Percentiles rank a stretch among this genome's conserved stretches.
phyloP scores from a whole-genome alignment of 495 filamentous ascomycete species.

The Pseudoneurospora amorphoporcata region DNA sequence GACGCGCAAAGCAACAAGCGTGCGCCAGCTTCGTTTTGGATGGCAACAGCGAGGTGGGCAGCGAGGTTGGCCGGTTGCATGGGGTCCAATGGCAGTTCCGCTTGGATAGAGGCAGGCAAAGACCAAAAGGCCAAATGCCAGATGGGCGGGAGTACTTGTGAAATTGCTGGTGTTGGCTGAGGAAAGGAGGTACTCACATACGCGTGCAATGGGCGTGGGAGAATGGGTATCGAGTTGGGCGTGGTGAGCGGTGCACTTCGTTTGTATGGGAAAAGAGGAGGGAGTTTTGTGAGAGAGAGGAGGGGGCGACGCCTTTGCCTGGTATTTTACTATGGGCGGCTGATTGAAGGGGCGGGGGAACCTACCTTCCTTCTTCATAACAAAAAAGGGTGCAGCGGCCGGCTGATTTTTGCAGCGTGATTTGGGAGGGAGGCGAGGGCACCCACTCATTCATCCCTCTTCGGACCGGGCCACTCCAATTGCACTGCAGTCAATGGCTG shows the following conservation, averaged over 20 bases:
- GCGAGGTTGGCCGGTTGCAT: background rate
- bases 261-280: slow-evolving; percentile 43
- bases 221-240: slow-evolving; percentile 18
- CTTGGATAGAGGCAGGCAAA: slow-evolving; percentile 3
- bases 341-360: slow-evolving; percentile 36
- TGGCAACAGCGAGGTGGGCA: background rate
- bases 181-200: slow-evolving; percentile 19
- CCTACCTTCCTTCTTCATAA: slow-evolving; percentile 29
- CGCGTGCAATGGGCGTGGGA: slow-evolving; percentile 5
- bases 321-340: slow-evolving; percentile 53
- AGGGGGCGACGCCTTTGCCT: slow-evolving; percentile 41
- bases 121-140: background rate
- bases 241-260: slow-evolving; percentile 16
- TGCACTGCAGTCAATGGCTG: background rate
- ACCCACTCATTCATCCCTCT: slow-evolving; percentile 9
- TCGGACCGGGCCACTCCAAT: slow-evolving; percentile 4
- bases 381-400: slow-evolving; percentile 26
- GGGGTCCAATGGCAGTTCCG: slow-evolving; percentile 2
- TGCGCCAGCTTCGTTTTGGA: background rate
- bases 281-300: slow-evolving; percentile 43
- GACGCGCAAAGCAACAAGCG: background rate
- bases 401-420: slow-evolving; percentile 25
- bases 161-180: slow-evolving; percentile 7
- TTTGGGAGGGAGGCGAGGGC: slow-evolving; percentile 14
- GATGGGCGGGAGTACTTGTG: slow-evolving; percentile 15